phyloP scores from a whole-genome alignment of 2,329 filamentous ascomycete species.

The Huntiella abstrusa region DNA sequence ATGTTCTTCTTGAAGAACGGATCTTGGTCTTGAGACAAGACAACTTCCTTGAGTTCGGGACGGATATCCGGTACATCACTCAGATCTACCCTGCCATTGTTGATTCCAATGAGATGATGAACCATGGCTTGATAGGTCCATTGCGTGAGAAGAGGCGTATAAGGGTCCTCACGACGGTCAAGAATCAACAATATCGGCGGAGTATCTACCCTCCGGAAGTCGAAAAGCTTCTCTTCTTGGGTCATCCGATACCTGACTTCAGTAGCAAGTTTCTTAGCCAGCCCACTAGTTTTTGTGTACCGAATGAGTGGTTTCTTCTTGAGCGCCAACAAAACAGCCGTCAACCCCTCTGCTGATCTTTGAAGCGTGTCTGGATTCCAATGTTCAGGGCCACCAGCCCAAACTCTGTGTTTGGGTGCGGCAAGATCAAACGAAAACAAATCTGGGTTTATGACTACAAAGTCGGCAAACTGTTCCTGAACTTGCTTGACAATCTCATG shows the following conservation, averaged over 20 bases:
- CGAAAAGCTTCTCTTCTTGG: constrained; percentile 90
- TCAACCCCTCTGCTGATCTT: constrained; percentile 67
- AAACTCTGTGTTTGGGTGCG: constrained; percentile 57
- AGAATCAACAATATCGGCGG: constrained; percentile 80
- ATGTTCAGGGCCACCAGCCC: constrained; percentile 61
- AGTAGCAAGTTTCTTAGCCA: constrained; percentile 82
- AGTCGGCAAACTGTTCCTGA: constrained; percentile 94
- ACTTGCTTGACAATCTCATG: constrained; percentile 90
- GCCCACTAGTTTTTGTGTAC: constrained; percentile 74
- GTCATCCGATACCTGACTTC: constrained; percentile 86
- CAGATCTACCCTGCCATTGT: constrained; percentile 85
- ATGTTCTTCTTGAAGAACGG: constrained; percentile 99
- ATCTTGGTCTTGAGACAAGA: constrained; percentile 89
- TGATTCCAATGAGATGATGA: constrained; percentile 82
- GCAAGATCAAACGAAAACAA: constrained; percentile 64
- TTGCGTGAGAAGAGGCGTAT: constrained; percentile 84
- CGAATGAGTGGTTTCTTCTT: constrained; percentile 95
- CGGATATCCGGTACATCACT: constrained; percentile 67
- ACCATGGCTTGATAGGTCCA: constrained; percentile 99
- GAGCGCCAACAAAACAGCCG: constrained; percentile 67
- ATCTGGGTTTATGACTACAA: constrained; percentile 85
- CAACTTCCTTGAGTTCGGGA: constrained; percentile 80
- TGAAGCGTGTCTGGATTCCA: constrained; percentile 87
- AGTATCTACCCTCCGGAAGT: constrained; percentile 88
- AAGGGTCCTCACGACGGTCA: constrained; percentile 82